These are phyloP conservation scores for Lipomyces chichibuensis DNA, from an alignment of 805 yeast species.

Conservation along the genomic window DNA sequence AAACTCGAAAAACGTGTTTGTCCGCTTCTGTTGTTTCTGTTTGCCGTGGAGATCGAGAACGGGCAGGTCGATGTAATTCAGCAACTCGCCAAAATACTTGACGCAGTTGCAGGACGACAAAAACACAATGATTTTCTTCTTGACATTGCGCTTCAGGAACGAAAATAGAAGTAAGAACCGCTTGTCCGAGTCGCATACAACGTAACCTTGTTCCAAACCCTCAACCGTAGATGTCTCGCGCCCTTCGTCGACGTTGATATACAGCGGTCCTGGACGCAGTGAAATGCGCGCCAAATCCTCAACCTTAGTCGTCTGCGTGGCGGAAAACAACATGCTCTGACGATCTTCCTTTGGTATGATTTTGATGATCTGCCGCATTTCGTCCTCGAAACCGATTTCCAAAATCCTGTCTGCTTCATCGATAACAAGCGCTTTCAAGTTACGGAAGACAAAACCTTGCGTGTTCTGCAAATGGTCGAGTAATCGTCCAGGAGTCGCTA, in stretches of 20 bases:
- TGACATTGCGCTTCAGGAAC: slow-evolving; percentile 87
- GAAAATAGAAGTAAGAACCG: slow-evolving; percentile 88
- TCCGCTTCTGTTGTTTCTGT: slow-evolving; percentile 97
- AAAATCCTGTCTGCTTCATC: slow-evolving; percentile 98
- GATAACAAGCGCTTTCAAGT: slow-evolving; percentile 87
- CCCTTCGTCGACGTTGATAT: slow-evolving; percentile 88
- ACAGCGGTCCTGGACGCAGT: slow-evolving; percentile 86
- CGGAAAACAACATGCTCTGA: slow-evolving; percentile 97
- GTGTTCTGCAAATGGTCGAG: slow-evolving; percentile 97
- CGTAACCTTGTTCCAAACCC: slow-evolving; percentile 98
- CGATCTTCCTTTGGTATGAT: slow-evolving; percentile 83
- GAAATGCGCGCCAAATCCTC: slow-evolving; percentile 98
- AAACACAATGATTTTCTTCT: slow-evolving; percentile 87
- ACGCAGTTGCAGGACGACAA: slow-evolving; percentile 96
- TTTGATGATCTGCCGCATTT: slow-evolving; percentile 94
- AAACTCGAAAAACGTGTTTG: slow-evolving; percentile 96
- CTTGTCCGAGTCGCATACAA: slow-evolving; percentile 94
- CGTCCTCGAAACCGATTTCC: slow-evolving; percentile 98
- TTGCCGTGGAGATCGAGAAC: slow-evolving; percentile 96
- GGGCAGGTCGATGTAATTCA: slow-evolving; percentile 95
- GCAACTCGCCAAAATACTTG: slow-evolving; percentile 90
- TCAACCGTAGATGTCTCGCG: slow-evolving; percentile 88
- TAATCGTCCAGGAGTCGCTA: slow-evolving; percentile 97
- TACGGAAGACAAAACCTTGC: slow-evolving; percentile 63
- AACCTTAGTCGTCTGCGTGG: slow-evolving; percentile 98